Conservation (phyloP, 1,139 yeast genomes). For the Suhomyces guaymorum region DNA sequence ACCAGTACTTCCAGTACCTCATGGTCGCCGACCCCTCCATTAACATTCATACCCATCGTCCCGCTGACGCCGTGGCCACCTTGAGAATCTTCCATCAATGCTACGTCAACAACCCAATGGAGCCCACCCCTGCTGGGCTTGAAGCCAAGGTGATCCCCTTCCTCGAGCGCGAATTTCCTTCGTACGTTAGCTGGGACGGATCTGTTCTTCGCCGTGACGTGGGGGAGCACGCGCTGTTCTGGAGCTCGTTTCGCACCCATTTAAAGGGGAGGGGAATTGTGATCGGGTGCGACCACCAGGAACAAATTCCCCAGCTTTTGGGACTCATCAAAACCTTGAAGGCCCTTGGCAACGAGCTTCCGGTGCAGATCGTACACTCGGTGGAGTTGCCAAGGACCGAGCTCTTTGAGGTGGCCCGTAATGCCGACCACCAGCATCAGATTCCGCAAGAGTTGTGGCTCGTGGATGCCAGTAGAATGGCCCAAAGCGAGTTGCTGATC, state of each 20-base stretch:
- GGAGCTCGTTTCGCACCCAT: constrained; percentile 20
- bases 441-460: constrained; percentile 19
- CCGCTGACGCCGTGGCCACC: constrained; percentile 10
- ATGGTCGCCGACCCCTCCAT: constrained; percentile 1
- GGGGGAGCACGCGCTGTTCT: constrained; percentile 9
- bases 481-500: constrained; percentile 17
- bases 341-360: constrained; percentile 31
- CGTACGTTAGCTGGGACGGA: constrained; percentile 6
- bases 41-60: constrained; percentile 6
- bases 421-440: constrained; percentile 1
- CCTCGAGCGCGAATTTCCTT: constrained; percentile 8
- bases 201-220: not conserved
- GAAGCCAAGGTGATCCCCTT: constrained; percentile 11
- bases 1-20: constrained; percentile 4
- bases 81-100: constrained; percentile 14
- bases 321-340: constrained; percentile 33
- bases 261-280: constrained; percentile 41
- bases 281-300: constrained; percentile 30
- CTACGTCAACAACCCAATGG: constrained; percentile 3
- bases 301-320: constrained; percentile 13
- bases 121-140: not conserved
- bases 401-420: constrained; percentile 1
- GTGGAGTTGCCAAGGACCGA: constrained; percentile 1
- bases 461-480: constrained; percentile 16
- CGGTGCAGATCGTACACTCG: constrained; percentile 37